Evolutionary conservation across 176 grass and related monocot genomes (phyloP), one percentile per base, ranked within the genome.

Genomic region (Alopecurus myosuroides): DNA sequence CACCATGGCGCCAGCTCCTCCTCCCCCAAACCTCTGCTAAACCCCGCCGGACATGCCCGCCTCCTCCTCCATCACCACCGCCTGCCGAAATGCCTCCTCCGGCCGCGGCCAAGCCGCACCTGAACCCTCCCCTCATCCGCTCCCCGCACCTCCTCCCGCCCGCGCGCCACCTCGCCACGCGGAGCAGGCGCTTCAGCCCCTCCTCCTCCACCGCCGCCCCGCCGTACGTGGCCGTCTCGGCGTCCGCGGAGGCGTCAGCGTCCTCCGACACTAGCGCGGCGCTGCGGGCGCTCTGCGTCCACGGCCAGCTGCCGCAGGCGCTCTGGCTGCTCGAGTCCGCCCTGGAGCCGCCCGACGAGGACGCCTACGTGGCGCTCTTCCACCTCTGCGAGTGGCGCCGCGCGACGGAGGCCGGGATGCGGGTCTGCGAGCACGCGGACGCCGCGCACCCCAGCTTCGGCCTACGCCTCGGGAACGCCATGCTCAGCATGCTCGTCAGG

Each of bases 341-440:
- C 48, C 80, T 79, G 25, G 91, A 88, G 64, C 88, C 89, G 41
- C 84, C 91, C 48, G 79, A 94, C 73, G 91, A 95, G 79, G 89
- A 92, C 68, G 90, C 93, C 60, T 95, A 94, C 58, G 77, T 92
- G 39, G 85, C 89, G 52, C 88, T 99, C 44, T 84, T 99, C 62
- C 82, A 73, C 13, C 86, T 98, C 88, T 98, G 97, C 86, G 93
- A 95, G 80, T 87, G 83, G 86, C 85, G 89, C 31, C 89, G 85
- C 76, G 93, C 89, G 25, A 74, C 88, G 44, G 78, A 83, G 0
- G 56, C 91, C 35, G 97, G 93, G 57, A 82, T 86, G 81, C 89
- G 85, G 45, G 85, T 92, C 75, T 88, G 85, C 76, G 86, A 85
- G 40, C 95, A 76, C 77, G 82, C 94, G 37, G 89, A 77, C n/a